Base-by-base conservation (phyloP, 768 basidiomycete species). In the Suillus lakei region DNA sequence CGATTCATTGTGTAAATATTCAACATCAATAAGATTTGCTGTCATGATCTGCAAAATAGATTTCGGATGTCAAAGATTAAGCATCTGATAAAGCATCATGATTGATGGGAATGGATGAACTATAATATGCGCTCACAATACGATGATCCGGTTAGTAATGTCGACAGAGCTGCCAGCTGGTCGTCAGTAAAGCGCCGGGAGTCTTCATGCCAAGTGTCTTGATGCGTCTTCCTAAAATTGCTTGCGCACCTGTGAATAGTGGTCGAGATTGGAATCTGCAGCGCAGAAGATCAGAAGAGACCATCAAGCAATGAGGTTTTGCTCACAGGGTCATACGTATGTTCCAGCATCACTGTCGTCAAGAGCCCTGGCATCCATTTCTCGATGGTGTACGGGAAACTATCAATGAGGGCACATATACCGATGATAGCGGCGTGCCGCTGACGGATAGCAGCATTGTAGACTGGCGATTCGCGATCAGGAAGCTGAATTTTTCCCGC, bases 321-420 rank as follows among this genome's bases (percentile, higher is more conserved):
- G 44, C 39, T 44, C 67, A 90, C 89, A 15, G 95, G 96, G 72
- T 96, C 93, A 66, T 95, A 92, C 2, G 91, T 90, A 74, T 95
- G 91, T 70, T 92, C 91, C 12, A 89, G 90, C 63, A 96, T 81
- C 23, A 92, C 85, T 66, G 86, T 89, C 44, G 92, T 90, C 67
- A 96, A 79, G 51, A 98, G 83, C 55, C 89, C 88, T 0, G 96
- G 93, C 85, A 95, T 88, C 90, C 94, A 97, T 69, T 88, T 89
- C 69, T 96, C 95, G 28, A 96, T 90, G 2, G 93, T 95, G 76
- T 96, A 96, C 0, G 96, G 96, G 76, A 92, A 96, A 64, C 94
- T 95, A 69, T 95, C 92, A 39, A 98, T 87, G n/a, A 98, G 82
- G 2, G 95, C 92, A 64, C 92, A 92, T 53, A 95, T 88, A 16